phyloP scores from a whole-genome alignment of 441 rosid genomes.

The Pelargonium citronellum region DNA sequence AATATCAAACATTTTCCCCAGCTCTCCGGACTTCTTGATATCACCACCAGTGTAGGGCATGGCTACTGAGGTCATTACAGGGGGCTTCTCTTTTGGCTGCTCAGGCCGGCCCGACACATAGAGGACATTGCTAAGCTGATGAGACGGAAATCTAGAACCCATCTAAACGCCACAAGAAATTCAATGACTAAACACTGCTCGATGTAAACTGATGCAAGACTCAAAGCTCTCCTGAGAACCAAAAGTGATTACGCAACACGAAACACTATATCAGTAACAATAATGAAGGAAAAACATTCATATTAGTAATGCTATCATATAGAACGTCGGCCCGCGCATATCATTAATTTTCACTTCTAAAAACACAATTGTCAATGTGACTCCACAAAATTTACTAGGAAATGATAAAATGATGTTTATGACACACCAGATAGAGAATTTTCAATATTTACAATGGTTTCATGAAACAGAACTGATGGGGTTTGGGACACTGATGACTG shows the following conservation, averaged over 20 bases:
- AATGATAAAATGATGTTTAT: background rate
- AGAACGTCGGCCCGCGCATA: background rate
- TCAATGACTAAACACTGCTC: slow-evolving; percentile 17
- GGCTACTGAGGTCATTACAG: slow-evolving; percentile 92
- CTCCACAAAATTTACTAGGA: background rate
- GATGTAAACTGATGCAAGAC: slow-evolving; percentile 17
- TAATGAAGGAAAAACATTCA: background rate
- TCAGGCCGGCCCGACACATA: slow-evolving; percentile 95
- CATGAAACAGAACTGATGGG: background rate
- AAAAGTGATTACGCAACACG: slow-evolving; percentile 2
- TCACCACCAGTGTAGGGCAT: slow-evolving; percentile 98
- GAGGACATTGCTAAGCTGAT: slow-evolving; percentile 89
- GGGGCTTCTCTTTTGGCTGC: slow-evolving; percentile 89
- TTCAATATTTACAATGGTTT: background rate
- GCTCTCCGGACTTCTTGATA: slow-evolving; percentile 83
- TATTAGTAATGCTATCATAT: background rate
- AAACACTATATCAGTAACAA: background rate
- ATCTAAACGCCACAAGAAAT: slow-evolving; percentile 35
- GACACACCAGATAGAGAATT: background rate
- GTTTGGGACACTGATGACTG: too few relatives aligned
- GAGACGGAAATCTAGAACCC: slow-evolving; percentile 97
- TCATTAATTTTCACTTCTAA: background rate
- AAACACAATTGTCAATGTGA: background rate
- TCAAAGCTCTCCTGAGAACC: slow-evolving; percentile 32
- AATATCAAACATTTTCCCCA: slow-evolving; percentile 93